Evolutionary conservation across 2,329 filamentous ascomycete genomes (phyloP), one percentile per base, ranked within the genome.

Genomic region (Neonectria hederae): DNA sequence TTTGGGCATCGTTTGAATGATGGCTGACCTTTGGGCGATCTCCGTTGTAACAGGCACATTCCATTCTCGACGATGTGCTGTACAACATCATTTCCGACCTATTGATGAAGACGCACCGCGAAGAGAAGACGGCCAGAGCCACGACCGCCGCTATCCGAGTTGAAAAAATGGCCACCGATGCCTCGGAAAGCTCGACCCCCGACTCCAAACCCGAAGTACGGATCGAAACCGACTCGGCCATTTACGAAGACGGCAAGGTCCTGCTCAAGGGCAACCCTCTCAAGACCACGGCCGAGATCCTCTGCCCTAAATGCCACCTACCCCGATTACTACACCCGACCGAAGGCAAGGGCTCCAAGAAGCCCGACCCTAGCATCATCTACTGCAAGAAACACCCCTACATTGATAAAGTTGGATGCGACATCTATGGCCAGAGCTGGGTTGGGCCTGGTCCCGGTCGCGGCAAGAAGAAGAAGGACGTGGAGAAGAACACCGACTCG

Each of bases 371-470:
- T 0, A 83, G 85, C 68, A 82, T 89, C 69, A 87, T 90, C 69
- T 94, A 94, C 83, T 95, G 92, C 84, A 92, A 92, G 78, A 89
- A 89, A 69, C 89, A 91, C 65, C 91, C 92, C 0, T 94, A 91
- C 82, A 91, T 93, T 65, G 88, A 92, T 70, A 90, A 92, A 76
- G 84, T 88, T 2, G 91, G 91, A 65, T 91, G 89, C 79, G 92
- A 95, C 77, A 92, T 94, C 68, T 94, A 94, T 78, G 92, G 91
- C 54, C 92, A 94, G 78, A 92, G 90, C 28, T 94, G 92, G 86
- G 89, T 92, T 14, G 89, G 89, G 19, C 90, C 90, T 22, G 87
- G 87, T 0, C 89, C 89, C 22, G 89, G 89, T 14, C 86, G 90
- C 65, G 91, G 91, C 65, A 92, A 92, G 82, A 92, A 92, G 83